A percentile compares a stretch with the other conserved stretches of the same genome.
Evolutionary conservation across 768 basidiomycete species (phyloP).

Genomic region (Russula abietina): DNA sequence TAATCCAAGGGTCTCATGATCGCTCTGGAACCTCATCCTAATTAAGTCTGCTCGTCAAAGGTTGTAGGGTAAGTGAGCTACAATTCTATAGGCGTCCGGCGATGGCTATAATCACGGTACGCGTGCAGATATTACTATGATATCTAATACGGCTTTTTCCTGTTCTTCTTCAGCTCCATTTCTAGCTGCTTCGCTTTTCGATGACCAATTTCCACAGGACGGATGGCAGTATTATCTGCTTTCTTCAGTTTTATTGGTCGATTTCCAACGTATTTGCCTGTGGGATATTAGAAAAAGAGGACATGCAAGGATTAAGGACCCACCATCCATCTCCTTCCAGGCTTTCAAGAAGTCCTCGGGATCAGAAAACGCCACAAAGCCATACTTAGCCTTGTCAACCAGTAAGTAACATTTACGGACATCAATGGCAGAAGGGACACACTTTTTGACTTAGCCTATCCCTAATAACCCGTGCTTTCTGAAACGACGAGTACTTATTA

Average conservation of each 20-base stretch:
- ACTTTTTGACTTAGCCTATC: conserved; percentile 94
- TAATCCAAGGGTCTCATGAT: not conserved
- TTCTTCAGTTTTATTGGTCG: conserved; percentile 96
- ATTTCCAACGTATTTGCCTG: conserved; percentile 97
- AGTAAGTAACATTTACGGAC: conserved; percentile 16
- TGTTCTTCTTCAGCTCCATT: conserved; percentile 85
- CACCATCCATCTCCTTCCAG: conserved; percentile 99
- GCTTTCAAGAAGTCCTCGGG: conserved; percentile 97
- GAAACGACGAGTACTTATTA: conserved; percentile 87
- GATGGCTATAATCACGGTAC: not conserved
- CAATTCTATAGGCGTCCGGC: not conserved
- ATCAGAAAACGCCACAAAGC: conserved; percentile 96
- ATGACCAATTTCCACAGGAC: conserved; percentile 90
- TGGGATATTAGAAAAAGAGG: conserved; percentile 19
- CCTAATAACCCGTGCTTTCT: conserved; percentile 91
- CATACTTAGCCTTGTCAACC: conserved; percentile 75
- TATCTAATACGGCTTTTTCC: conserved; percentile 67
- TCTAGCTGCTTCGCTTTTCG: conserved; percentile 89
- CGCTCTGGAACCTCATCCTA: not conserved
- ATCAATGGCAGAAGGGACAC: conserved; percentile 14
- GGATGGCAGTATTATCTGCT: conserved; percentile 78
- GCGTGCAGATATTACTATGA: not conserved
- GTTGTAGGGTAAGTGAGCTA: not conserved
- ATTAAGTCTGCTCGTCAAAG: not conserved
- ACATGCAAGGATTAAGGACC: conserved; percentile 27